Conservation (phyloP, 2,329 filamentous ascomycete genomes). For the Talaromyces sp. region DNA sequence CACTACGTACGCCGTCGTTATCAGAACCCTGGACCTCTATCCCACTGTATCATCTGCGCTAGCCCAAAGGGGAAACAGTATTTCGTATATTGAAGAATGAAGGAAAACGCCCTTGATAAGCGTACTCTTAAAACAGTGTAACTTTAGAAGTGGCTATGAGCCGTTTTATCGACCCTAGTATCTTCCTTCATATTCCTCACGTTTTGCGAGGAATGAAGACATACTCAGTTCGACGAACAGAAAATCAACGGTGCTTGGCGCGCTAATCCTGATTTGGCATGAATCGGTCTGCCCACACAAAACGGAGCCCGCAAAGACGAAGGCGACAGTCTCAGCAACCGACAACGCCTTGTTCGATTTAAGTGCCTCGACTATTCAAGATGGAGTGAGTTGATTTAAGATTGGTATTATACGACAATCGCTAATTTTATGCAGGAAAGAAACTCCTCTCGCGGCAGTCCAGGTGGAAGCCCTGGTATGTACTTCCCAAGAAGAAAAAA, state of each 20-base stretch:
- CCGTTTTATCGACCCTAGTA: background rate
- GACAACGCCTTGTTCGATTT: slow-evolving; percentile 19
- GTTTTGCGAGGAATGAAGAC: background rate
- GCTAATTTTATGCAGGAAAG: slow-evolving; percentile 49
- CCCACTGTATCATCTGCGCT: background rate
- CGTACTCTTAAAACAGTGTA: background rate
- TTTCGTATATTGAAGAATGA: background rate
- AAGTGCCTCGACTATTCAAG: slow-evolving; percentile 26
- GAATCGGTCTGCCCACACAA: slow-evolving; percentile 35
- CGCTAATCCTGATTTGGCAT: slow-evolving; percentile 25
- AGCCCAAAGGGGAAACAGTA: slow-evolving; percentile 9
- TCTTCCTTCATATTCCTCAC: background rate
- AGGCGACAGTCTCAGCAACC: slow-evolving; percentile 19
- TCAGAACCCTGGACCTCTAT: background rate
- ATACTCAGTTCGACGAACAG: background rate
- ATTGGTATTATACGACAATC: slow-evolving; percentile 21
- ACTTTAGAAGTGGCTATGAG: background rate
- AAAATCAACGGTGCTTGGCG: slow-evolving; percentile 24
- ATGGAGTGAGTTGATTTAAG: slow-evolving; percentile 30
- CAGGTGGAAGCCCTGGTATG: slow-evolving; percentile 92
- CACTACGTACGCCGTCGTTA: background rate
- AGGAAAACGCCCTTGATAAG: background rate
- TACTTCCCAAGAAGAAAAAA: slow-evolving; percentile 29
- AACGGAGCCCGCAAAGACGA: slow-evolving; percentile 21
- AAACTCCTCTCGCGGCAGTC: slow-evolving; percentile 75